Conservation (phyloP, 2,329 filamentous ascomycete genomes). For the Aureobasidium sp. region DNA sequence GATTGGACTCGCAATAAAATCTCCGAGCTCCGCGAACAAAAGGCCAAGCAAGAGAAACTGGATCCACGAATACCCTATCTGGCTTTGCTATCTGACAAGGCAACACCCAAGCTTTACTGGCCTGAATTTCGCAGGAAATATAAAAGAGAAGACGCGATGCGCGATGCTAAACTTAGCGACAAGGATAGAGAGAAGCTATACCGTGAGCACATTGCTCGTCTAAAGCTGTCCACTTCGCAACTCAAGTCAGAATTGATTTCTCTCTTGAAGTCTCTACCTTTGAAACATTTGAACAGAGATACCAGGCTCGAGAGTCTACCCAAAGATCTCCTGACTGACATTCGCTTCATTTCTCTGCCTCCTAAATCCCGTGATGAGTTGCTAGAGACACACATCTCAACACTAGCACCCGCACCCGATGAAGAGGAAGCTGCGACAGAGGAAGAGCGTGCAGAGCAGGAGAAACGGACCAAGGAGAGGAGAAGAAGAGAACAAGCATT, state of each 20-base stretch:
- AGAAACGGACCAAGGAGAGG: constrained; percentile 39
- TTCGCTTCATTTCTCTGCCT: constrained; percentile 63
- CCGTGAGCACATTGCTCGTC: constrained; percentile 61
- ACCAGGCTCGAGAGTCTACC: constrained; percentile 55
- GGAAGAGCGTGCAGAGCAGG: constrained; percentile 46
- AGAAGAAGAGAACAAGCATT: constrained; percentile 59
- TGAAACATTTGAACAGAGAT: constrained; percentile 52
- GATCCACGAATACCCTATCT: constrained; percentile 81
- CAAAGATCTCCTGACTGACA: constrained; percentile 54
- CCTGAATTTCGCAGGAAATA: constrained; percentile 91
- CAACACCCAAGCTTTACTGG: constrained; percentile 92
- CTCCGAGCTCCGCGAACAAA: constrained; percentile 61
- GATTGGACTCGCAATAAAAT: constrained; percentile 78
- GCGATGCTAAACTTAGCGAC: constrained; percentile 51
- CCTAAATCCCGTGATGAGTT: constrained; percentile 55
- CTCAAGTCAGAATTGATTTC: constrained; percentile 63
- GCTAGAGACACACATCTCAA: constrained; percentile 59
- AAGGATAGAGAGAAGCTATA: constrained; percentile 76
- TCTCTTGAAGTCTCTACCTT: constrained; percentile 56
- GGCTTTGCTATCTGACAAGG: constrained; percentile 70
- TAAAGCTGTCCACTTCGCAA: constrained; percentile 58
- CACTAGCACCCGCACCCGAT: constrained; percentile 53
- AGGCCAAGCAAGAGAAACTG: constrained; percentile 68
- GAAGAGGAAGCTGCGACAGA: constrained; percentile 26
- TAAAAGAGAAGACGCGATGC: constrained; percentile 74